Evolutionary conservation across 2,329 filamentous ascomycete genomes (phyloP), one percentile per base, ranked within the genome.

Genomic region (Pseudohalonectria lignicola): DNA sequence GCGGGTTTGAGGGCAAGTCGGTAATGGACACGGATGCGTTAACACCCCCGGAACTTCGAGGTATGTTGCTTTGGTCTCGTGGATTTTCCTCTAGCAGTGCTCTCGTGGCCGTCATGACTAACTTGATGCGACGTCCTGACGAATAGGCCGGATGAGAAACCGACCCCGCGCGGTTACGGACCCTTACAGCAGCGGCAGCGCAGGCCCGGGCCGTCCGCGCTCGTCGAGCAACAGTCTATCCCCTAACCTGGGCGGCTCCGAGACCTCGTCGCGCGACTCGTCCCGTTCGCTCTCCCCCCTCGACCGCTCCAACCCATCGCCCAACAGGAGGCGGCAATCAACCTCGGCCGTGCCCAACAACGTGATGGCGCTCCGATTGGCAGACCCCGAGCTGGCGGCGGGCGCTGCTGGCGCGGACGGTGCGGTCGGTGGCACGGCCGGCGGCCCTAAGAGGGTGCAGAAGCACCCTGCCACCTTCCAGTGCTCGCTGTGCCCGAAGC

Each of bases 381-480:
- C 87, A 10, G 86, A 95, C 56, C 88, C 88, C 1, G 82, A 87
- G 31, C 82, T 90, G 44, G 83, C 87, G 39, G 78, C 77, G 18
- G 82, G 87, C 39, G 78, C 76, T 18, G 71, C 74, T 4, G 47
- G 43, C 18, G 72, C 74, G 38, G 71, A 74, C 5, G 48, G 45
- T 11, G 72, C 74, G 39, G 62, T 60, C 31, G 49, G 54, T 29
- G 65, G 72, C 11, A 76, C 80, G 34, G 71, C 67, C 29, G 63
- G 63, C 25, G 69, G 69, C 41, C 55, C 76, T 5, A 93, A 92
- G 56, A 79, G 92, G n/a, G 79, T 86, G 1, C 92, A 98, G 58
- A 98, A 98, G 54, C 92, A 98, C 50, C 92, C 92, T 0, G 92
- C 92, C 6, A 98, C 88, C 0, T 98, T 96, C 62, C 88, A 96